Evolutionary conservation across 73 alveolate genomes (phyloP), one percentile per base, ranked within the genome.

Genomic region (Paramecium bursaria): DNA sequence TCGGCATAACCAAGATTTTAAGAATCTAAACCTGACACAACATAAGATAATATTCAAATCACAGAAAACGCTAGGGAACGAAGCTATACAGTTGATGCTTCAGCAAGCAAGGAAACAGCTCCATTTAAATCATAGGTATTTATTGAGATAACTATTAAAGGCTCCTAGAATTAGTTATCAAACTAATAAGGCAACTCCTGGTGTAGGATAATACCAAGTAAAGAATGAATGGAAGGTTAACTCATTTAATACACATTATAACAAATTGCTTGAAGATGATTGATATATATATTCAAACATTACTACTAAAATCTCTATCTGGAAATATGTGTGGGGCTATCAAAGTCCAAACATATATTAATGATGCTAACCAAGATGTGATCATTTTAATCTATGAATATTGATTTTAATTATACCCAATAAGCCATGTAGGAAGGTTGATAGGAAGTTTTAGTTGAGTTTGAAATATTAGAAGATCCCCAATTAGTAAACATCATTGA

Each of bases 241-340:
- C 44, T 39, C 60, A 21, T 67, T 67, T 21, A 67, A 67, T 39
- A 67, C 82, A 7, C 60, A 67, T 19, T 67, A 67, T 35, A 67
- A 67, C 21, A 67, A 67, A 67, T 14, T 67, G 9, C 19, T 67
- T 9, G 26, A 53, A 35, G 79, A 67, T 42, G 27, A 14, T 2
- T 57, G 52, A 57, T 27, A 21, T n/a, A 10, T 21, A 50, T 50
- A 21, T n/a, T 13, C 1, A 21, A 1, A 1, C 17, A 2, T 50
- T 3, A 13, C 79, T 50, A 50, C 48, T 39, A 19, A 79, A 79
- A 55, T 79, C 85, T 42, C 89, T 79, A 4, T 79, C 85, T 0
- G 89, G 89, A 25, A 79, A 79, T 9, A 79, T 39, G 35, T 48
- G 53, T 17, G 89, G 89, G 9, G 89, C 89, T 9, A 79, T 46